Evolutionary conservation across 2,329 filamentous ascomycete genomes (phyloP).

Genomic region (Fusarium tupiense): DNA sequence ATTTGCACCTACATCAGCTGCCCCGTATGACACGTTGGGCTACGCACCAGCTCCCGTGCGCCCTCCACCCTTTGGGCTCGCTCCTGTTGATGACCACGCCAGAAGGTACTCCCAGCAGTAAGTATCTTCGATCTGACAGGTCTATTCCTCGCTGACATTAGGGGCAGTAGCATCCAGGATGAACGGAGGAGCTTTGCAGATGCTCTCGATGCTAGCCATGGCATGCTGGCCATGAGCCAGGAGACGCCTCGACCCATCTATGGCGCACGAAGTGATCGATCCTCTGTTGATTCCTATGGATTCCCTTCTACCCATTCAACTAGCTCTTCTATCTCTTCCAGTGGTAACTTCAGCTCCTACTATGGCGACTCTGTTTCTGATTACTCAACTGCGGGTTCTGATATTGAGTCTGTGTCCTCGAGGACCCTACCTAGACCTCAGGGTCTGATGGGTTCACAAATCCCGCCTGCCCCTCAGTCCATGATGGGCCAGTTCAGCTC

Average conservation of each 20-base stretch:
- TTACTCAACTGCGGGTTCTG: slow-evolving; percentile 89
- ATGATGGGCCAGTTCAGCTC: slow-evolving; percentile 99
- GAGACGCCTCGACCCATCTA: slow-evolving; percentile 94
- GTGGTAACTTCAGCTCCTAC: slow-evolving; percentile 82
- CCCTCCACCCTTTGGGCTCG: slow-evolving; percentile 64
- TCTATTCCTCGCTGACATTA: slow-evolving; percentile 19
- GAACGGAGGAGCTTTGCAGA: slow-evolving; percentile 81
- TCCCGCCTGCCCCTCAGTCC: slow-evolving; percentile 87
- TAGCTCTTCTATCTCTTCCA: slow-evolving; percentile 90
- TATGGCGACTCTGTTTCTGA: slow-evolving; percentile 91
- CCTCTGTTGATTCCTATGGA: slow-evolving; percentile 86
- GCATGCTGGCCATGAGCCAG: slow-evolving; percentile 96
- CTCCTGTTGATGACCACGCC: slow-evolving; percentile 63
- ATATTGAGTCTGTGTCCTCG: slow-evolving; percentile 82
- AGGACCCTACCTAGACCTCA: slow-evolving; percentile 85
- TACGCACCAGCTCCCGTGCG: slow-evolving; percentile 75
- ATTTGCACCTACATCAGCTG: slow-evolving; percentile 71
- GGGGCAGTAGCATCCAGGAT: slow-evolving; percentile 47
- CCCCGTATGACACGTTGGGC: slow-evolving; percentile 79
- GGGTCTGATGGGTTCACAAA: slow-evolving; percentile 66
- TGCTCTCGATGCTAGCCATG: slow-evolving; percentile 89
- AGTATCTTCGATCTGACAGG: slow-evolving; percentile 56
- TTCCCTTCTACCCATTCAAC: slow-evolving; percentile 87
- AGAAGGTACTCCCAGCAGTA: slow-evolving; percentile 87
- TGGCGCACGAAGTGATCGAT: slow-evolving; percentile 72